Evolutionary conservation across 2,329 filamentous ascomycete species (phyloP).

Genomic region (Ustulina deusta): DNA sequence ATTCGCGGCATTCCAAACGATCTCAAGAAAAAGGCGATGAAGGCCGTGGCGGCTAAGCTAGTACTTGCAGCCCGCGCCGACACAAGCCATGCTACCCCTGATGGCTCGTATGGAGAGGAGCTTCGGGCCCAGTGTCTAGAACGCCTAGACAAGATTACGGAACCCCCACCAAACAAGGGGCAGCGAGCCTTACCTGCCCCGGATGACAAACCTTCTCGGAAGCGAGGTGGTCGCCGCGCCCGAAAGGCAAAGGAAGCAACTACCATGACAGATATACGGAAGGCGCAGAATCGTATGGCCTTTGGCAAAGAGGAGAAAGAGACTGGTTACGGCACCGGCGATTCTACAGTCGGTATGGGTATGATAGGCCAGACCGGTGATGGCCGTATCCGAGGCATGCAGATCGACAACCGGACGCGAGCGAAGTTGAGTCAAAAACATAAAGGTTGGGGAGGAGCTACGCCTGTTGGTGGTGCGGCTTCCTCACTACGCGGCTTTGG

Average conservation of each 20-base stretch:
- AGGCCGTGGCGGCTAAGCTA: conserved; percentile 92
- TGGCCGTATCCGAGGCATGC: conserved; percentile 86
- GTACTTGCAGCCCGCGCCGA: conserved; percentile 94
- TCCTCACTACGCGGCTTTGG: conserved; percentile 86
- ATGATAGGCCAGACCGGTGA: conserved; percentile 94
- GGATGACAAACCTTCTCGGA: conserved; percentile 93
- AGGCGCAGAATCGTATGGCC: conserved; percentile 94
- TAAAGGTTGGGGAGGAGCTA: conserved; percentile 89
- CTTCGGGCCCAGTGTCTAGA: conserved; percentile 86
- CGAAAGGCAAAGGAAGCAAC: conserved; percentile 96
- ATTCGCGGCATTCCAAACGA: conserved; percentile 87
- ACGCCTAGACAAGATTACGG: conserved; percentile 90
- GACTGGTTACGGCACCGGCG: conserved; percentile 88
- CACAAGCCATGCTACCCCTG: conserved; percentile 81
- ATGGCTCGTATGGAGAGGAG: conserved; percentile 85
- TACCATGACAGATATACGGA: conserved; percentile 95
- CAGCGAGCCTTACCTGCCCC: conserved; percentile 88
- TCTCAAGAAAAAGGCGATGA: conserved; percentile 91
- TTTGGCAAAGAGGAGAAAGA: conserved; percentile 97
- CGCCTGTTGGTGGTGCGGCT: conserved; percentile 74
- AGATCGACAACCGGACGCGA: conserved; percentile 92
- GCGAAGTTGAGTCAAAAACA: conserved; percentile 96
- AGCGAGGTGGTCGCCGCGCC: conserved; percentile 89
- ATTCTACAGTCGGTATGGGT: conserved; percentile 86
- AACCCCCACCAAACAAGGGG: conserved; percentile 90